Evolutionary conservation across 345 rosid genomes (phyloP).

Genomic region (Brassica nigra): DNA sequence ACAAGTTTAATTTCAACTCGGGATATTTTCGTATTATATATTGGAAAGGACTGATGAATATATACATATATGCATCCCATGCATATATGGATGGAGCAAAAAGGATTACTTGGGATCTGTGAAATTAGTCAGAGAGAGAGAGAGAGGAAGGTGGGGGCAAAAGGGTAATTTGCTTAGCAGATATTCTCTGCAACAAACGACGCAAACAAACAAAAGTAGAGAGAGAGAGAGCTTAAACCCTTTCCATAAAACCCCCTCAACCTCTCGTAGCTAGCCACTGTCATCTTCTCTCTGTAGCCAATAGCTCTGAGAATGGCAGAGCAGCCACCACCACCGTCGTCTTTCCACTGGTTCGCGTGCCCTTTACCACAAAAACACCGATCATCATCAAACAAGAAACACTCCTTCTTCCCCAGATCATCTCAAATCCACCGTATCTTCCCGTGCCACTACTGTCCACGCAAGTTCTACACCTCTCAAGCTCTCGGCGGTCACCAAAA

Average conservation of each 20-base stretch:
- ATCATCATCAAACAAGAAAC: constrained; percentile 28
- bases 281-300: background rate
- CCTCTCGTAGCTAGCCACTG: background rate
- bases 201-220: constrained; percentile 41
- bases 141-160: background rate
- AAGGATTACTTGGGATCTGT: constrained; percentile 40
- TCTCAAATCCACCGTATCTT: constrained; percentile 49
- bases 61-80: background rate
- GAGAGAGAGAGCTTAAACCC: constrained; percentile 28
- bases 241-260: constrained; percentile 27
- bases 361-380: constrained; percentile 17
- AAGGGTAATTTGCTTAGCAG: background rate
- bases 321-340: constrained; percentile 24
- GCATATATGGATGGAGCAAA: constrained; percentile 18
- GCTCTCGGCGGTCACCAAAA: constrained; percentile 99
- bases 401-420: constrained; percentile 21
- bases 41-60: background rate
- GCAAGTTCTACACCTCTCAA: constrained; percentile 90
- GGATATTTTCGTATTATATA: background rate
- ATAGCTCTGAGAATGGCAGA: constrained; percentile 26
- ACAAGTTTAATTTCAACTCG: background rate
- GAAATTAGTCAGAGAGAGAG: constrained; percentile 26
- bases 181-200: constrained; percentile 45
- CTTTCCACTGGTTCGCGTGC: constrained; percentile 22
- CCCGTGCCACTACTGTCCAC: constrained; percentile 79